Evolutionary conservation across 805 yeast genomes (phyloP).

Genomic region (Yarrowia sp.): DNA sequence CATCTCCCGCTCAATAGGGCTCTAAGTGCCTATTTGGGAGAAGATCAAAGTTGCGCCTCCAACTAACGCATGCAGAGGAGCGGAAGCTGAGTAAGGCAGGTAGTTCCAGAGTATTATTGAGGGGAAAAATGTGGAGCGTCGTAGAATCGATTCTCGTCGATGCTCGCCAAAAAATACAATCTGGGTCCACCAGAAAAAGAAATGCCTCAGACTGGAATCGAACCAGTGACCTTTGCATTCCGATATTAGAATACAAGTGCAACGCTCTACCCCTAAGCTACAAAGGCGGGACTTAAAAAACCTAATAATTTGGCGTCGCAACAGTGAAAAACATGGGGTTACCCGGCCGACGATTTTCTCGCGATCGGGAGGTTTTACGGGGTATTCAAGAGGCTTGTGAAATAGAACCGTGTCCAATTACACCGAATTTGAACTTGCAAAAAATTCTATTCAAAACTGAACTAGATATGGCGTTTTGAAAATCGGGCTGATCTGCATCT

Average conservation of each 20-base stretch:
- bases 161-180: neutral
- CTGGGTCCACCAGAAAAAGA: neutral
- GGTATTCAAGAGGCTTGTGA: too few relatives aligned
- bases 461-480: too few relatives aligned
- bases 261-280: slow-evolving; percentile 28
- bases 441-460: too few relatives aligned
- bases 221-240: slow-evolving; percentile 27
- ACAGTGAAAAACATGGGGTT: neutral
- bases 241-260: slow-evolving; percentile 22
- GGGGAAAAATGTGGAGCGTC: neutral
- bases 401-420: too few relatives aligned
- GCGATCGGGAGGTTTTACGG: neutral
- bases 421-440: too few relatives aligned
- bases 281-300: slow-evolving; percentile 1
- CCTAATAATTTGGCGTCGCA: neutral
- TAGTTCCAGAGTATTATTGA: too few relatives aligned
- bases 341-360: neutral
- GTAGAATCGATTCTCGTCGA: too few relatives aligned
- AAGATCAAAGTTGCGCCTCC: slow-evolving; percentile 52
- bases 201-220: slow-evolving; percentile 27
- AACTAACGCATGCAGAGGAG: slow-evolving; percentile 45
- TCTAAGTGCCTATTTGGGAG: slow-evolving; percentile 48
- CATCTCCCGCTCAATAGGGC: slow-evolving; percentile 45
- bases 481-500: neutral
- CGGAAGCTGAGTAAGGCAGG: too few relatives aligned